Base-by-base conservation (phyloP, 2,329 filamentous ascomycete species). In the Fusarium armeniacum region DNA sequence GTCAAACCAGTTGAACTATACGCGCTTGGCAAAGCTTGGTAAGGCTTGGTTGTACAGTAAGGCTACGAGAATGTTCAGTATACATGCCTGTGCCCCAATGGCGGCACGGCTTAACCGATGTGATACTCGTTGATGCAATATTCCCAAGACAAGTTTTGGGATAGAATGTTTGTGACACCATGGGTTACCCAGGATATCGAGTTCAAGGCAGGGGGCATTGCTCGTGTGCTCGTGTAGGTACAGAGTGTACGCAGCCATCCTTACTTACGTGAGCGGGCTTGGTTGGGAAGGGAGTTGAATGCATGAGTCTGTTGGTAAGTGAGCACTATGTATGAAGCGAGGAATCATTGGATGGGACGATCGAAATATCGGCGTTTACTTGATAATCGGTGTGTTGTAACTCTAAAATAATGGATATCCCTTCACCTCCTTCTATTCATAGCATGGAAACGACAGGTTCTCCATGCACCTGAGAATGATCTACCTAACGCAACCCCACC, bases 71-170 rank as follows among this genome's bases (percentile, higher is more conserved):
- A 36, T 35, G 36, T 18, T 51, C 33, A 26, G 20, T 38, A 9
- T 33, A 36, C 32, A 45, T n/a, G 35, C 47, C 49, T 41, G 24
- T 33, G 32, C 54, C 53, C 47, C 62, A 65, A 50, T 55, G 46
- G 36, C 62, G 38, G 51, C 43, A 36, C 62, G 55, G 62, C 43
- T 49, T 55, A 65, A 55, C 62, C 62, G 62, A 66, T 13, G 62
- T 61, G 28, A 43, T 66, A 55, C 47, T 47, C 12, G 35, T 40
- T 24, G 47, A 40, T 20, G 16, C 62, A 55, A 66, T 54, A 66
- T 54, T 54, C 36, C 40, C 47, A 54, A 60, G 47, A 61, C 54
- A 47, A 44, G 47, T 40, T 58, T 45, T 40, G 40, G 44, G 40
- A 50, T 65, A 40, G 47, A 38, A 62, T 65, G 35, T 18, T 40